These are phyloP conservation scores for Colletotrichum costaricense DNA, from an alignment of 2,329 filamentous ascomycete species.

Conservation along the genomic window DNA sequence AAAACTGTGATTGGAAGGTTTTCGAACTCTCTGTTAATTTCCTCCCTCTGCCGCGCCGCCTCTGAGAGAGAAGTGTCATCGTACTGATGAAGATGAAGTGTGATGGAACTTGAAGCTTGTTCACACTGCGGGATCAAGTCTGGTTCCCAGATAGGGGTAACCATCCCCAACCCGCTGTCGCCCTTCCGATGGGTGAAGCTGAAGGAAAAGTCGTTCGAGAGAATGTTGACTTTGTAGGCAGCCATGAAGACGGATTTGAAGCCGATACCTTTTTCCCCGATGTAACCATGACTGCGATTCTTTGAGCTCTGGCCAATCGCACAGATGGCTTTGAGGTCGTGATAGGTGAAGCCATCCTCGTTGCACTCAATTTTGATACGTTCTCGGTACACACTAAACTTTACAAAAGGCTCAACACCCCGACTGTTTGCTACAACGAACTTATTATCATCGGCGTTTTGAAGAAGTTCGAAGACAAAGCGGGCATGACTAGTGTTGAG, in stretches of 20 bases:
- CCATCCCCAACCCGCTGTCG: conserved; percentile 62
- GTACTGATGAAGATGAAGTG: conserved; percentile 47
- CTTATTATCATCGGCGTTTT: conserved; percentile 65
- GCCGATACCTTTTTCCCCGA: conserved; percentile 63
- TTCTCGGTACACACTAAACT: conserved; percentile 50
- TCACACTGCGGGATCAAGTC: conserved; percentile 24
- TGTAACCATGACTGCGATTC: conserved; percentile 51
- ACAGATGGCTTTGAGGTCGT: conserved; percentile 59
- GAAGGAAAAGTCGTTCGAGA: conserved; percentile 57
- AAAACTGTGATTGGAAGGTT: conserved; percentile 52
- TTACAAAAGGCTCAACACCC: conserved; percentile 43
- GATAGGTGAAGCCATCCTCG: conserved; percentile 56
- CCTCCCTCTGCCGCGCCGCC: conserved; percentile 36
- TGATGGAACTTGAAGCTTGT: conserved; percentile 48
- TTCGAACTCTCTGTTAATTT: conserved; percentile 47
- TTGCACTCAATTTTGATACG: conserved; percentile 61
- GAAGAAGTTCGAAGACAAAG: conserved; percentile 64
- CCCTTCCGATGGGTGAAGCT: conserved; percentile 51
- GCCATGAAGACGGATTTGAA: conserved; percentile 64
- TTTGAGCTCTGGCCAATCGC: conserved; percentile 59
- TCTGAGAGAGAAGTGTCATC: conserved; percentile 32
- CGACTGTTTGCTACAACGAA: conserved; percentile 45
- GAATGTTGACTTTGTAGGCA: conserved; percentile 56
- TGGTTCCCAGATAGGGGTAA: conserved; percentile 55
- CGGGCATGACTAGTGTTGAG: conserved; percentile 55